Conservation (phyloP, 192 early-diverging fungal species). For the Backusella tarrabulga region DNA sequence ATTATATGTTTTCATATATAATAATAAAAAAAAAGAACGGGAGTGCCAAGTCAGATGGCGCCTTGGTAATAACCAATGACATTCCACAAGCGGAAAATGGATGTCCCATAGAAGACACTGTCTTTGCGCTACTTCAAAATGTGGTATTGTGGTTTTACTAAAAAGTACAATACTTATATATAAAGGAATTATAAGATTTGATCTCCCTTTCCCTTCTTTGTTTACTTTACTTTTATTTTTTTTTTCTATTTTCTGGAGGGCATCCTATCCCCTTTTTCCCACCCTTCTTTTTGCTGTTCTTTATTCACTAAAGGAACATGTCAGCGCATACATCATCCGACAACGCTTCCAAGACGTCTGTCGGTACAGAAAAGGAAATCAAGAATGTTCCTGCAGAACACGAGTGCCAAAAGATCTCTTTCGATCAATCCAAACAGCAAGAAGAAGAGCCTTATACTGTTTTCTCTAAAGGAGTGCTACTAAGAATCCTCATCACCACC, state of each 20-base stretch:
- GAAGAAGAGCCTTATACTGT: constrained; percentile 16
- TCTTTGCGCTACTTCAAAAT: not conserved
- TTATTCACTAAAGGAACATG: not conserved
- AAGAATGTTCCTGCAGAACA: not conserved
- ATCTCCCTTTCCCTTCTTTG: not conserved
- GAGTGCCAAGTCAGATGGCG: not conserved
- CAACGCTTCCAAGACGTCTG: not conserved
- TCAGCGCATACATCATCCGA: not conserved
- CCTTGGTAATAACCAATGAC: not conserved
- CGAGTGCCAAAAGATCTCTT: not conserved
- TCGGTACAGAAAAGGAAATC: not conserved
- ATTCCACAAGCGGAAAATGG: not conserved
- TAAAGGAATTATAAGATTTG: not conserved
- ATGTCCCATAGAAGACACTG: not conserved
- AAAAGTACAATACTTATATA: constrained; percentile 3
- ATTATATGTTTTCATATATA: not conserved
- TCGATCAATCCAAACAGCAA: not conserved
- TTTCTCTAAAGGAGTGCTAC: constrained; percentile 24
- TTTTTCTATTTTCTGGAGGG: not conserved
- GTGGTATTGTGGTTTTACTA: not conserved
- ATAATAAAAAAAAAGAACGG: not conserved
- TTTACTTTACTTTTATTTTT: not conserved
- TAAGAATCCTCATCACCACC: constrained; percentile 32
- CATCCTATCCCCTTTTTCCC: not conserved
- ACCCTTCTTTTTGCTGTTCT: too few relatives aligned